Conservation (phyloP, 345 rosid genomes). For the Citrus sp. region DNA sequence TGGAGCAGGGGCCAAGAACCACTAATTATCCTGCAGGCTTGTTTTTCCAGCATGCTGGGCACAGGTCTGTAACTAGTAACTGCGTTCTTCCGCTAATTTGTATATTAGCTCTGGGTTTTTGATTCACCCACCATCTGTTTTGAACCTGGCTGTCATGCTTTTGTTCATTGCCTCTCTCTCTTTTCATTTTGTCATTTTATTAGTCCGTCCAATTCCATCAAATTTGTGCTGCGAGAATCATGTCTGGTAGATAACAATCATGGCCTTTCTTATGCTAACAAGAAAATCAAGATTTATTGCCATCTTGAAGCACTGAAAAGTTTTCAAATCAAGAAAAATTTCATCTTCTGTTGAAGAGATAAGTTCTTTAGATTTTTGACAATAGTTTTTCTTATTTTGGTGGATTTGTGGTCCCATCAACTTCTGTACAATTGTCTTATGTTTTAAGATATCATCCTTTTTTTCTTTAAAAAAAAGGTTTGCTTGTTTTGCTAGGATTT, state of each 20-base stretch:
- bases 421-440: too few species aligned
- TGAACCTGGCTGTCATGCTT: neutral
- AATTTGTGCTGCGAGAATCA: neutral
- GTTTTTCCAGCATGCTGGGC: conserved; percentile 76
- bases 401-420: neutral
- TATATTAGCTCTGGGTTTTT: neutral
- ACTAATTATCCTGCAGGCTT: conserved; percentile 51
- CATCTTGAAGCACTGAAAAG: neutral
- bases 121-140: neutral
- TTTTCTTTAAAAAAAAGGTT: too few species aligned
- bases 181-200: neutral
- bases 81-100: neutral
- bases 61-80: conserved; percentile 36
- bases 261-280: neutral
- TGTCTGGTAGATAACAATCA: neutral
- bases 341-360: neutral
- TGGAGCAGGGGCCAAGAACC: conserved; percentile 31
- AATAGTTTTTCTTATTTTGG: neutral
- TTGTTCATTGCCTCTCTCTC: neutral
- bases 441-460: too few species aligned
- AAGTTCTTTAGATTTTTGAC: neutral
- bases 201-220: neutral
- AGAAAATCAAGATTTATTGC: neutral
- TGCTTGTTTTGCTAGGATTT: neutral
- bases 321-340: neutral